Base-by-base conservation (phyloP, 495 filamentous ascomycete genomes). In the Penicillium riverlandense region DNA sequence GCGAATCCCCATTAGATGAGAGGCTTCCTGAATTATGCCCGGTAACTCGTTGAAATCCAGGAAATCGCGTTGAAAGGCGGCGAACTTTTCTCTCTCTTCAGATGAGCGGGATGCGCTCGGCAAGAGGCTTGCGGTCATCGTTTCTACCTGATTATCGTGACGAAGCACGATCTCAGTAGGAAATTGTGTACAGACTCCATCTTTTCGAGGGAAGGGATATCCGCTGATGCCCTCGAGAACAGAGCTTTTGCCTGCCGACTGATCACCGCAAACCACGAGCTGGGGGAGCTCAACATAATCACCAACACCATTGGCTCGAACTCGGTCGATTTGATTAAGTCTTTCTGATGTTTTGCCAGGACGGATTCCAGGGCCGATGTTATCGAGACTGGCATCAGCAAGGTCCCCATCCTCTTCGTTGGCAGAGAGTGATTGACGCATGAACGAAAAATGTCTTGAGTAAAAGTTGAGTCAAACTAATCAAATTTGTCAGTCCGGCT, bases 231-330 rank as follows among this genome's bases (percentile, higher is more conserved):
- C 69, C 47, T 75, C 71, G 0, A 75, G 51, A 11, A 72, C 63
- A n/a, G 67, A 72, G 48, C 67, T 71, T 45, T 75, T 75, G 1
- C 71, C 70, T 11, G 57, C 50, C 4, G 62, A 70, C 43, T 74
- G 66, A 42, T 85, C 78, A 10, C 83, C 82, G 41, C 78, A 78
- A 7, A 86, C 83, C 4, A 82, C 71, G 27, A 89, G 69, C 49
- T 86, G 80, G 0, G 84, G 84, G 0, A 87, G 65, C 4, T 71
- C 63, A 14, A 86, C 57, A 50, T 78, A 68, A 29, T 66, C 64
- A 46, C 67, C 72, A 53, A 84, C 72, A 2, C 80, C 82, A 27
- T 34, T 34, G 32, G 32, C 32, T 9, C 31, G 31, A n/a, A 33
- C 31, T 9, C 27, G 36, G 37, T 52, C 49, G 14, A 52, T 41